Evolutionary conservation across 225 moss, liverwort and hornwort genomes (phyloP), one percentile per base, ranked within the genome.

Genomic region (Sphagnum contortum): DNA sequence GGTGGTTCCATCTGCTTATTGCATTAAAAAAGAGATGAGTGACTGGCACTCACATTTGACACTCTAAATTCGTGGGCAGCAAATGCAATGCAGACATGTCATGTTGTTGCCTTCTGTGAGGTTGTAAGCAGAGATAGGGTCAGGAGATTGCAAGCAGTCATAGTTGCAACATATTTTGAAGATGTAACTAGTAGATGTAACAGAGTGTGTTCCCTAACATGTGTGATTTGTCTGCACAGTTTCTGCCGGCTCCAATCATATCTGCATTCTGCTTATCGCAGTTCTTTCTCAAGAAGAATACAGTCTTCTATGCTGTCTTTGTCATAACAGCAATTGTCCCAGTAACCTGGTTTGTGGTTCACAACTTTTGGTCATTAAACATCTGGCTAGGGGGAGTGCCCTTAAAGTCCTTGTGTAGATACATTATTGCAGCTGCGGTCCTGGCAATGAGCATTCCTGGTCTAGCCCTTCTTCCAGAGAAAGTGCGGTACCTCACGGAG

Each of bases 351-450:
- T 98, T 98, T 65, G 74, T 98, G 60, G 68, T 84, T 55, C 91
- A 98, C 77, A 91, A 98, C 73, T 98, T 98, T 71, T 93, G 88
- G 79, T 68, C 83, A 72, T 69, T 98, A 68, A 93, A 91, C 66
- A 87, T 93, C 49, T 98, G 98, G 98, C 72, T 98, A 61, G 98
- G 93, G 79, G 98, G 98, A 44, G 83, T 81, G 49, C 89, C 83
- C 57, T 75, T 98, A 47, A 87, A 89, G 81, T 65, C 74, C 12
- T 50, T 93, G 51, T 98, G 98, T 82, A 86, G 88, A 73, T 76
- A 84, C 70, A 77, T 98, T 44, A 88, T 91, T 58, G 98, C 69
- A 62, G 84, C 89, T 79, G 80, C 90, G 62, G 68, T 91, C 48
- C 76, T 93, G 71, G 93, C 89, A 49, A 77, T 98, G 84, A 77